Evolutionary conservation across 352 stramenopile genomes (phyloP).

Genomic region (Pythium volutum): DNA sequence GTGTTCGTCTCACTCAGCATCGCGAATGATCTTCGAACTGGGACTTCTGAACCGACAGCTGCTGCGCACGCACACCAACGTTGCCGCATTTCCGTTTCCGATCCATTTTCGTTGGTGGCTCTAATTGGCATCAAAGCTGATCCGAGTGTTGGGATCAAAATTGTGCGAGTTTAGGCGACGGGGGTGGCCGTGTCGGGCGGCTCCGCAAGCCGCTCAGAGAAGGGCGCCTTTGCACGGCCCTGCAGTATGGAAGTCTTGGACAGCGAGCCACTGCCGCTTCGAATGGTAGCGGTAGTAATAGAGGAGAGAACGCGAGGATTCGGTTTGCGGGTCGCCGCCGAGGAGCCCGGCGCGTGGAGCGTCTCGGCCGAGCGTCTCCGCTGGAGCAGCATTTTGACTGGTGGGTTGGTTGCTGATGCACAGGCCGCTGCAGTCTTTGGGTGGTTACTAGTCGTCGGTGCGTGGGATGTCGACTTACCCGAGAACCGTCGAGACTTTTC

Average conservation of each 20-base stretch:
- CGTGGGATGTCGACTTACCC: not conserved
- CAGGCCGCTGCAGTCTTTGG: not conserved
- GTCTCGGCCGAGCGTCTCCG: conserved; percentile 33
- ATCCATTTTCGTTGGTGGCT: too few species aligned
- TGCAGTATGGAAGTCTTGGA: conserved; percentile 16
- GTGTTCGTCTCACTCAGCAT: not conserved
- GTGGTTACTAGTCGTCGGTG: not conserved
- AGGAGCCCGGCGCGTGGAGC: conserved; percentile 2
- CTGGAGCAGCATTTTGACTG: conserved; percentile 60
- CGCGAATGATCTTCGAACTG: too few species aligned
- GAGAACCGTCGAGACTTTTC: not conserved
- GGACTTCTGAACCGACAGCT: too few species aligned
- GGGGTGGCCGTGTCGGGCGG: not conserved
- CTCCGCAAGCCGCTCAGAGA: not conserved
- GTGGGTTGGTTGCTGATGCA: conserved; percentile 41
- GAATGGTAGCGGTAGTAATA: not conserved
- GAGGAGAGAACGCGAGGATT: not conserved
- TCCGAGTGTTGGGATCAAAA: too few species aligned
- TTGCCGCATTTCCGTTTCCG: too few species aligned
- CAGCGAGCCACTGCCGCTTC: conserved; percentile 10
- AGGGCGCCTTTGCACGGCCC: not conserved
- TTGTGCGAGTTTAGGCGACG: not conserved
- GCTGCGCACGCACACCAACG: too few species aligned
- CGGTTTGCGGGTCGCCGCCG: not conserved
- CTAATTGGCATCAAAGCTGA: too few species aligned